These are phyloP conservation scores for Letharia columbiana DNA, from an alignment of 495 filamentous ascomycete genomes.

Conservation along the genomic window DNA sequence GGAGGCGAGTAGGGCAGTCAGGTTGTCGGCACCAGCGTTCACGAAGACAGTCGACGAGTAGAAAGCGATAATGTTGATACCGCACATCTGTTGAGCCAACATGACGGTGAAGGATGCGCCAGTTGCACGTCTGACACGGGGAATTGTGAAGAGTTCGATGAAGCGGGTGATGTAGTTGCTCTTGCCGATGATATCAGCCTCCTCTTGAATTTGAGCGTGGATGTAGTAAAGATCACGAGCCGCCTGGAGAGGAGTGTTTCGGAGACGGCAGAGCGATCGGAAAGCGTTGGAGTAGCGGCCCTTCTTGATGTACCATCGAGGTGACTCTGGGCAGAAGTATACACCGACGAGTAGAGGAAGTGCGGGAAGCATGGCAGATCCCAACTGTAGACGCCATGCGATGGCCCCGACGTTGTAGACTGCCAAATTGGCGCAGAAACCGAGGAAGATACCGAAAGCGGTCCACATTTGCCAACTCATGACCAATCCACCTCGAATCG, in stretches of 20 bases:
- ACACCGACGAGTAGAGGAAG: conserved; percentile 54
- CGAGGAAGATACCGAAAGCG: conserved; percentile 55
- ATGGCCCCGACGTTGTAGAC: conserved; percentile 46
- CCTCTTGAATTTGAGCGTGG: conserved; percentile 49
- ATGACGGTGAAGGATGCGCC: conserved; percentile 58
- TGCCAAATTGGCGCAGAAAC: conserved; percentile 51
- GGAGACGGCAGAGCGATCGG: conserved; percentile 50
- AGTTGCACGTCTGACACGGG: conserved; percentile 58
- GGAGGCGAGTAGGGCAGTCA: conserved; percentile 43
- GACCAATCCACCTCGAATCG: conserved; percentile 53
- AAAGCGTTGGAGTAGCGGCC: conserved; percentile 47
- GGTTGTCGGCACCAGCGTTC: conserved; percentile 40
- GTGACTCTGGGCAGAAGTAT: conserved; percentile 60
- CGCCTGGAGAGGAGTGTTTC: conserved; percentile 51
- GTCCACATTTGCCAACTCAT: conserved; percentile 57
- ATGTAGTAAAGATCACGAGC: conserved; percentile 62
- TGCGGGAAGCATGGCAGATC: conserved; percentile 63
- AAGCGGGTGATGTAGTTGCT: conserved; percentile 50
- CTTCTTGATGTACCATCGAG: conserved; percentile 61
- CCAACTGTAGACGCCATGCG: conserved; percentile 57
- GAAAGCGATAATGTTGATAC: conserved; percentile 60
- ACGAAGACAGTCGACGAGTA: conserved; percentile 60
- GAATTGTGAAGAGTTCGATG: conserved; percentile 58
- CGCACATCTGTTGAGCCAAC: conserved; percentile 58
- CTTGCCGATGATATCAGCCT: conserved; percentile 39